A percentile compares a stretch with the other conserved stretches of the same genome.
phyloP scores from a whole-genome alignment of 1,284 basidiomycete species.

The Sporisorium sorghi region DNA sequence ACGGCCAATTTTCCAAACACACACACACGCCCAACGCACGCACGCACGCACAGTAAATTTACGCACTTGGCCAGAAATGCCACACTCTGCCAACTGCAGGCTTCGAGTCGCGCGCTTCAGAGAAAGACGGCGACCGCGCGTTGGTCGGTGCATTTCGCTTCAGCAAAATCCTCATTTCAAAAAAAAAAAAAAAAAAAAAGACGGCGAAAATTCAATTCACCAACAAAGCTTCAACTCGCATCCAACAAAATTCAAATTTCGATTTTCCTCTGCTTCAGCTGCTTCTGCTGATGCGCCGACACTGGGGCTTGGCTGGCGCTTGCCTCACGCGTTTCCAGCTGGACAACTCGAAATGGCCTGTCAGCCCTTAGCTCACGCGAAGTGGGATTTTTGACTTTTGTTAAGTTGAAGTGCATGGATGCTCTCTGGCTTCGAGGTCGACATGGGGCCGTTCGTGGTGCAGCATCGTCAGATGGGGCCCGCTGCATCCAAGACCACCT shows the following conservation, averaged over 20 bases:
- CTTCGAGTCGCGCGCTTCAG: background rate
- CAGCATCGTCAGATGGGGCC: no score
- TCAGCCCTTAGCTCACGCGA: constrained; percentile 9
- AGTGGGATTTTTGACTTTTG: no score
- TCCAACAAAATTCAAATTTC: background rate
- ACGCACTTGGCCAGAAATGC: background rate
- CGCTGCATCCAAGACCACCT: no score
- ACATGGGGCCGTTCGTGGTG: no score
- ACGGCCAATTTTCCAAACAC: background rate
- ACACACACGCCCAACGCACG: background rate
- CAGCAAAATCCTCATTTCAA: background rate
- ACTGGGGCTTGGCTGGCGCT: no score
- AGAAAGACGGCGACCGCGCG: background rate
- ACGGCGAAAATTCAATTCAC: no score
- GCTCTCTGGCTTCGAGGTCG: no score
- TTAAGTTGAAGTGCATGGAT: no score
- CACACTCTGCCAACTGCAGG: background rate
- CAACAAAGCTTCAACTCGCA: background rate
- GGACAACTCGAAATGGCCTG: constrained; percentile 5
- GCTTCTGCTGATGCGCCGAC: no score
- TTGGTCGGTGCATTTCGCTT: background rate
- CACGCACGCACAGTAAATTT: no score
- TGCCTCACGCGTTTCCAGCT: no score
- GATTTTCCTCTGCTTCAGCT: constrained; percentile 75
- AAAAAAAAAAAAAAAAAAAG: background rate